These are phyloP conservation scores for Pogostemon cablin DNA, from an alignment of 257 asterid genomes.

Conservation along the genomic window DNA sequence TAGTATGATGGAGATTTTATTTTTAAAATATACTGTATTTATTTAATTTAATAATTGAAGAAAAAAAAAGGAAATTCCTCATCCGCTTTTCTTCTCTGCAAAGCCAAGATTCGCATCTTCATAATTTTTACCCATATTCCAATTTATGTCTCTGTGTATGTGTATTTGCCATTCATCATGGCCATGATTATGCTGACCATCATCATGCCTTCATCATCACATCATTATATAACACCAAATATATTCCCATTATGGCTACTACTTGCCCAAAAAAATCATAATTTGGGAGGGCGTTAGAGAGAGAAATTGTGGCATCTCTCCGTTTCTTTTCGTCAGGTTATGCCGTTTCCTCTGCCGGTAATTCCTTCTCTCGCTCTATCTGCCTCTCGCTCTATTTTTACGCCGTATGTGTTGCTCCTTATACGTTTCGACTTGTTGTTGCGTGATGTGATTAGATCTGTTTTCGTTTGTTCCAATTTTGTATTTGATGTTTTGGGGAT, in stretches of 20 bases:
- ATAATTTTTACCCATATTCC: background rate
- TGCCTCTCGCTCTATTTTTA: background rate
- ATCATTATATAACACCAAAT: conserved; percentile 25
- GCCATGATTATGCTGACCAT: conserved; percentile 4
- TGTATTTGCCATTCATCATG: conserved; percentile 25
- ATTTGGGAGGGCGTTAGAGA: conserved; percentile 38
- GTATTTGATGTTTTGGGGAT: conserved; percentile 25
- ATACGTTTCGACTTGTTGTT: background rate
- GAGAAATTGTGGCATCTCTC: conserved; percentile 53
- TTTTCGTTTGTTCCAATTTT: conserved; percentile 18
- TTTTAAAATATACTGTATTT: background rate
- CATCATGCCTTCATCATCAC: conserved; percentile 32
- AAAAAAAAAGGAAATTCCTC: conserved; percentile 15
- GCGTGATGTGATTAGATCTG: conserved; percentile 38
- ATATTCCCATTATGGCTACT: conserved; percentile 10
- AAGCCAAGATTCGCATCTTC: conserved; percentile 41
- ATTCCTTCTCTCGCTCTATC: background rate
- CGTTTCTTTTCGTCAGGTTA: conserved; percentile 53
- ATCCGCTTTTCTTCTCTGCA: conserved; percentile 30
- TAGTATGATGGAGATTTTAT: too few relatives aligned
- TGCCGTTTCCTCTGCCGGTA: conserved; percentile 59
- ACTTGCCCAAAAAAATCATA: conserved; percentile 25
- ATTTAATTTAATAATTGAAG: background rate
- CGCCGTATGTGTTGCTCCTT: background rate
- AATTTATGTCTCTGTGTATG: conserved; percentile 7